These are phyloP conservation scores for Solanum sitiens DNA, from an alignment of 257 asterid species.

Conservation along the genomic window DNA sequence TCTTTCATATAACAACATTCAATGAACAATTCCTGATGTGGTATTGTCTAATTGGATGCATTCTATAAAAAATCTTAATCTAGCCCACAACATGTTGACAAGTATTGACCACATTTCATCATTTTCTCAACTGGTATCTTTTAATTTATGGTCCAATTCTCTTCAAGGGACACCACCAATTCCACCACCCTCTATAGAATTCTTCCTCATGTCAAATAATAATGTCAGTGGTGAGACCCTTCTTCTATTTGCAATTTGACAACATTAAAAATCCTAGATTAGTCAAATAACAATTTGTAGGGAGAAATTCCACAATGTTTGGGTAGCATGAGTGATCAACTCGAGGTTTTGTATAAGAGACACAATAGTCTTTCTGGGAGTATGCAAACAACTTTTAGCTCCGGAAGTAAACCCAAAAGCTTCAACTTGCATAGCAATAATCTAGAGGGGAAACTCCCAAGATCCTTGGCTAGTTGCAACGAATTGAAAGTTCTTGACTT, in stretches of 20 bases:
- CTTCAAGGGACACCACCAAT: background rate
- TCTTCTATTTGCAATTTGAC: background rate
- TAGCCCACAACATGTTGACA: background rate
- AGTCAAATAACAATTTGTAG: slow-evolving; percentile 1
- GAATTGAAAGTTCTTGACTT: background rate
- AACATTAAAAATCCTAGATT: background rate
- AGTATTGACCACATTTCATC: background rate
- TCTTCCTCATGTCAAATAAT: background rate
- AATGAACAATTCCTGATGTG: background rate
- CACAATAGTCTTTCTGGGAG: slow-evolving; percentile 2
- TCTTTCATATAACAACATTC: background rate
- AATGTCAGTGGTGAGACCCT: slow-evolving; percentile 2
- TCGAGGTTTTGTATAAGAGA: background rate
- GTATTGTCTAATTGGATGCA: background rate
- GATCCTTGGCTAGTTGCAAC: background rate
- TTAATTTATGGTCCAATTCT: background rate
- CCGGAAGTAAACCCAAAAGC: background rate
- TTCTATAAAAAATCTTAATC: background rate
- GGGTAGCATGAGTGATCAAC: background rate
- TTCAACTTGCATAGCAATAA: background rate
- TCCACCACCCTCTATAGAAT: background rate
- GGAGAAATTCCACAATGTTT: slow-evolving; percentile 9
- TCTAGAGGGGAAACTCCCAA: slow-evolving; percentile 7
- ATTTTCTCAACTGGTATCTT: background rate
- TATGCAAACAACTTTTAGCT: background rate